Percentiles rank a stretch among this genome's conserved stretches.
Evolutionary conservation across 495 filamentous ascomycete genomes (phyloP).

Genomic region (Penicillium soppii): DNA sequence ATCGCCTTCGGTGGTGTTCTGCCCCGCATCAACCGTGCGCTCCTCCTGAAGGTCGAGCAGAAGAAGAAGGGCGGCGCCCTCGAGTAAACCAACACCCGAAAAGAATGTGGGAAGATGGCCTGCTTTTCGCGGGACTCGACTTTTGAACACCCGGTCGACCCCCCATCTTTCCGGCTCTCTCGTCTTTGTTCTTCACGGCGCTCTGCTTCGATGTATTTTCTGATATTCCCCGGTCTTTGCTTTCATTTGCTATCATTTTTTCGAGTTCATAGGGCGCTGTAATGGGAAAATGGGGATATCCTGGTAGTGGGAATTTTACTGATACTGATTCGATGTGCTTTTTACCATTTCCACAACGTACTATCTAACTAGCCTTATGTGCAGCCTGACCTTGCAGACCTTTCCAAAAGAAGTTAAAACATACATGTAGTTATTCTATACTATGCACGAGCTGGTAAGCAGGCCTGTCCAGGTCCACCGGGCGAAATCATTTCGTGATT

Average conservation of each 20-base stretch:
- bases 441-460: background rate
- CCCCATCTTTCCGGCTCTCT: constrained; percentile 9
- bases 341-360: no score
- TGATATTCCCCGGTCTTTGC: constrained; percentile 31
- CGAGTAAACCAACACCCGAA: constrained; percentile 30
- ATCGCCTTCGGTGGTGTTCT: constrained; percentile 98
- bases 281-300: constrained; percentile 46
- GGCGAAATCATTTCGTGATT: background rate
- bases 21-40: constrained; percentile 96
- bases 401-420: no score
- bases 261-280: constrained; percentile 43
- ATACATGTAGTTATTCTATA: no score
- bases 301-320: constrained; percentile 38
- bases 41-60: constrained; percentile 97
- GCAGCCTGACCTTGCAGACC: no score
- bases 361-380: no score
- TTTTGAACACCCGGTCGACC: constrained; percentile 1
- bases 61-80: constrained; percentile 89
- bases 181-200: constrained; percentile 27
- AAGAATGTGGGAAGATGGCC: constrained; percentile 4
- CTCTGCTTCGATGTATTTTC: constrained; percentile 28
- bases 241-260: constrained; percentile 23
- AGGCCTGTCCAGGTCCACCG: background rate
- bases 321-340: constrained; percentile 20
- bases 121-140: background rate